Evolutionary conservation across 805 yeast genomes (phyloP).

Genomic region (Hanseniaspora mollemarum): DNA sequence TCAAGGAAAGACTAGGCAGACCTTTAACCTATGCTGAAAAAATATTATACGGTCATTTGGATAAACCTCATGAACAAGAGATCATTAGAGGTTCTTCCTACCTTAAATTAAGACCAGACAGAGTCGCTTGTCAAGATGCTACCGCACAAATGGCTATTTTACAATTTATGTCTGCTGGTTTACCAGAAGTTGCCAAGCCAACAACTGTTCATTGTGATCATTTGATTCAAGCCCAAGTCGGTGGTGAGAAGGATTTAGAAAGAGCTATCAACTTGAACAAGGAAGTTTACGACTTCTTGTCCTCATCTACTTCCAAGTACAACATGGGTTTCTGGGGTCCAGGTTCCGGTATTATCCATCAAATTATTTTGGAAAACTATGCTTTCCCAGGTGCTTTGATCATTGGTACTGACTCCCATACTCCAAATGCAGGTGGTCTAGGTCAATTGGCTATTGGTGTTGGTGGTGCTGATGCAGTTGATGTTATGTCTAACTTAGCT

Average conservation of each 20-base stretch:
- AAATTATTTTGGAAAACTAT: constrained; percentile 89
- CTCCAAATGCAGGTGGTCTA: constrained; percentile 97
- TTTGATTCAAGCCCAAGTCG: constrained; percentile 89
- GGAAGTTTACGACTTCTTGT: constrained; percentile 87
- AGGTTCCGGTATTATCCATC: constrained; percentile 97
- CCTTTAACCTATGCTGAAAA: constrained; percentile 95
- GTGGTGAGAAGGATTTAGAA: constrained; percentile 74
- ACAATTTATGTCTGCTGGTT: constrained; percentile 92
- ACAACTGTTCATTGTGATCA: constrained; percentile 97
- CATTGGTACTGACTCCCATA: constrained; percentile 95
- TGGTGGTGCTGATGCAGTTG: constrained; percentile 99
- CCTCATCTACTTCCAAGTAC: constrained; percentile 84
- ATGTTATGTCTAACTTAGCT: constrained; percentile 83
- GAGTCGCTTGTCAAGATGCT: constrained; percentile 99
- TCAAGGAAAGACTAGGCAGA: constrained; percentile 66
- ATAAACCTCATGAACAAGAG: constrained; percentile 79
- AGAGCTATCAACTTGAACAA: constrained; percentile 81
- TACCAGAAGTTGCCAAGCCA: constrained; percentile 85
- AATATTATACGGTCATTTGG: constrained; percentile 87
- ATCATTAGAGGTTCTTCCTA: constrained; percentile 80
- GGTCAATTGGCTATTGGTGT: constrained; percentile 98
- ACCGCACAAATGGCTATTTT: constrained; percentile 96
- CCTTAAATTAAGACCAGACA: constrained; percentile 89
- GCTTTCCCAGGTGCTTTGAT: constrained; percentile 95
- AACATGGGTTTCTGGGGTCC: constrained; percentile 98